Evolutionary conservation across 2,329 filamentous ascomycete genomes (phyloP).

Genomic region (Aspergillus awamori): DNA sequence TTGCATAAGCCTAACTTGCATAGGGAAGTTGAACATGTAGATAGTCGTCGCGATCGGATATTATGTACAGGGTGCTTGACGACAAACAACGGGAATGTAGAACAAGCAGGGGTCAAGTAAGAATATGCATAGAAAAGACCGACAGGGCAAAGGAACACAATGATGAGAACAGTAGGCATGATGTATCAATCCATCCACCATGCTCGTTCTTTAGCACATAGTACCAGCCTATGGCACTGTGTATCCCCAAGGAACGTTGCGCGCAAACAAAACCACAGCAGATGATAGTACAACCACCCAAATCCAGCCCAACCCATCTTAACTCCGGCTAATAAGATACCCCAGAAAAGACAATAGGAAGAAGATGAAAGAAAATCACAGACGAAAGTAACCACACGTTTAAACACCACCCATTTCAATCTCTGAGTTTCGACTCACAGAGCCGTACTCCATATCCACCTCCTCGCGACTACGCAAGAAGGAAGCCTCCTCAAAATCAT

Average conservation of each 20-base stretch:
- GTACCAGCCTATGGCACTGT: not conserved
- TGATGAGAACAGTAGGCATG: not conserved
- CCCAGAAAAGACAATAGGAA: not conserved
- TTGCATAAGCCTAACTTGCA: no score
- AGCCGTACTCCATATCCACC: slow-evolving; percentile 34
- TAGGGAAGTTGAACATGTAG: not conserved
- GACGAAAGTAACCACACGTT: not conserved
- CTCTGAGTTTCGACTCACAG: slow-evolving; percentile 12
- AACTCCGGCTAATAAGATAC: not conserved
- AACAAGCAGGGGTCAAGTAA: not conserved
- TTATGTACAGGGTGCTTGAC: not conserved
- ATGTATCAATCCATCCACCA: not conserved
- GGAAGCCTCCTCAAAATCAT: slow-evolving; percentile 50
- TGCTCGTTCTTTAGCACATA: not conserved
- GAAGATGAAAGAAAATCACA: not conserved
- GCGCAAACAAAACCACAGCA: not conserved
- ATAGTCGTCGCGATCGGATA: not conserved
- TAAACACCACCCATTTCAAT: slow-evolving; percentile 41
- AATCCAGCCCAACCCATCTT: not conserved
- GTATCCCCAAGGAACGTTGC: not conserved
- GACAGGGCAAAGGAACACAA: not conserved
- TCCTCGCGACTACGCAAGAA: slow-evolving; percentile 50
- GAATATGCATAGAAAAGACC: slow-evolving; percentile 8
- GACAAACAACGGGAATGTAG: not conserved
- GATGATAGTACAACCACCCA: not conserved